Conservation (phyloP, 768 basidiomycete species). For the Leccinellum albellum region DNA sequence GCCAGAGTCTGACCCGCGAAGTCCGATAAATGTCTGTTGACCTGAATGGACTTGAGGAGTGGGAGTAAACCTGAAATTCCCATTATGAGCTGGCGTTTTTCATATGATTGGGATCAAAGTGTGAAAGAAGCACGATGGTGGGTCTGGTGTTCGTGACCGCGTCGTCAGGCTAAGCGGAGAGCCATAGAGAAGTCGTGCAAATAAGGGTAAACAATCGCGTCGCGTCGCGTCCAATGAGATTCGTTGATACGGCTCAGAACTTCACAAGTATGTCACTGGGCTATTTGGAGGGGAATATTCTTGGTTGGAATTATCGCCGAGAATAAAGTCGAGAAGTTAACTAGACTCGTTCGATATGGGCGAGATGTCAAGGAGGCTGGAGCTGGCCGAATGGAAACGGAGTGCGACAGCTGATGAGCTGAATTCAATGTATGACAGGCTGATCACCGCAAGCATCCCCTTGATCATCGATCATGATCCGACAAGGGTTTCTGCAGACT, state of each 20-base stretch:
- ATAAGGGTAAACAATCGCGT: conserved; percentile 31
- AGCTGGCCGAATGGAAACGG: background rate
- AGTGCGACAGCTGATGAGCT: background rate
- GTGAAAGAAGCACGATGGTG: conserved; percentile 5
- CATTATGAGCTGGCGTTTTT: conserved; percentile 44
- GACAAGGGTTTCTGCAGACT: background rate
- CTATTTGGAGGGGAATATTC: background rate
- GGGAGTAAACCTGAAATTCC: conserved; percentile 90
- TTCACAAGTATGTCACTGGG: too few species aligned
- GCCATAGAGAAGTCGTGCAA: conserved; percentile 11
- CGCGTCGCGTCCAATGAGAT: conserved; percentile 24
- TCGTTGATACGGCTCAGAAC: too few species aligned
- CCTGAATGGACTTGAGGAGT: conserved; percentile 86
- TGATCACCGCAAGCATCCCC: background rate
- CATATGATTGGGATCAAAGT: background rate
- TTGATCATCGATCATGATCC: background rate
- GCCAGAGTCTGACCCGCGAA: conserved; percentile 83
- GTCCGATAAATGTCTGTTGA: conserved; percentile 71
- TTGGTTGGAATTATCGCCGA: background rate
- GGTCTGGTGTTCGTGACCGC: background rate
- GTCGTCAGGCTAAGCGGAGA: background rate
- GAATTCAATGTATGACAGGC: too few species aligned
- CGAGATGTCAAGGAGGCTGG: background rate
- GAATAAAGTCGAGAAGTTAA: background rate
- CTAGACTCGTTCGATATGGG: background rate